These are phyloP conservation scores for Centaurea solstitialis DNA, from an alignment of 129 eudicot genomes.

Conservation along the genomic window DNA sequence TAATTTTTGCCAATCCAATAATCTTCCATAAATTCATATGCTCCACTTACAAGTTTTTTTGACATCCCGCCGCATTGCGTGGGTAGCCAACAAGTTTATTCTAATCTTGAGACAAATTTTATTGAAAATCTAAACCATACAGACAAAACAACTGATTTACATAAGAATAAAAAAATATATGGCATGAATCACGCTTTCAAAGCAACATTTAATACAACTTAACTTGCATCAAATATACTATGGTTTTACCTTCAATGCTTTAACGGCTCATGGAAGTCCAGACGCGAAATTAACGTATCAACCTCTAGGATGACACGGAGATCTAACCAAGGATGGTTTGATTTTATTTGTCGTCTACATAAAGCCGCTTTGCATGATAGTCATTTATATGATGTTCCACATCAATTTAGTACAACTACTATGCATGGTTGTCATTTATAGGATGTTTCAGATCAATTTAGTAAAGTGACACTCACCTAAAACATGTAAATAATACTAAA, in stretches of 20 bases:
- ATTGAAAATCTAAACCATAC: neutral
- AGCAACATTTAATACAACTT: neutral
- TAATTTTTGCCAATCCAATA: too few relatives aligned
- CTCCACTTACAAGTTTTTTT: too few relatives aligned
- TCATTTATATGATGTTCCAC: neutral
- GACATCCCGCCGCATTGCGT: too few relatives aligned
- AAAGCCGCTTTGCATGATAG: neutral
- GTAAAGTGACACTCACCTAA: too few relatives aligned
- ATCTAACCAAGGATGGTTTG: neutral
- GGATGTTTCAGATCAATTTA: too few relatives aligned
- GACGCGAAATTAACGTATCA: neutral
- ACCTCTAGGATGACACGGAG: neutral
- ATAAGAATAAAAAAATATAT: too few relatives aligned
- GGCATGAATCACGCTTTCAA: neutral
- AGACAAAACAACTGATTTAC: too few relatives aligned
- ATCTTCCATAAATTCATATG: too few relatives aligned
- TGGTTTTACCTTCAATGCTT: neutral
- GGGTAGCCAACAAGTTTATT: too few relatives aligned
- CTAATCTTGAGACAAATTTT: neutral
- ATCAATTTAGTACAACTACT: neutral
- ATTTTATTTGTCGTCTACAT: too few relatives aligned
- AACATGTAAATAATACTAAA: too few relatives aligned
- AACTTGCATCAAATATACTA: neutral
- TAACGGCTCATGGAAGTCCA: neutral
- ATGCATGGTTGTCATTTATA: neutral